Base-by-base conservation (phyloP, 345 rosid genomes). In the Adansonia digitata region DNA sequence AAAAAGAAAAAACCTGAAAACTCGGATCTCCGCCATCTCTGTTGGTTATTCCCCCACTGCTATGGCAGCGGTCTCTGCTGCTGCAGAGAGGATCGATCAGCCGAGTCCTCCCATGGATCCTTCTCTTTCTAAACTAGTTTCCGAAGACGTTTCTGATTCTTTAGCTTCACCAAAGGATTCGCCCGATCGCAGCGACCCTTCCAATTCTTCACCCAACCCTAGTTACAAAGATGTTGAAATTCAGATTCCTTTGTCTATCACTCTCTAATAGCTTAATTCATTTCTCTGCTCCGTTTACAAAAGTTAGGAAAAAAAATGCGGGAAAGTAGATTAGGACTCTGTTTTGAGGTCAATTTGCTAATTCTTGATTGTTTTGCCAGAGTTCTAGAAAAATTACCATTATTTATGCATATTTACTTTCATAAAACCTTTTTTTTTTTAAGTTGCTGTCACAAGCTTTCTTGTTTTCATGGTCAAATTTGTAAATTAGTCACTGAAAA, bases 161-260 rank as follows among this genome's bases (percentile, higher is more conserved):
- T 67, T 79, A 9, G 60, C 85, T 12, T 76, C 87, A 18, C 78
- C 84, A 5, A 68, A 82, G 18, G 45, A 75, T 60, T 74, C 91
- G 10, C 89, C 88, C 71, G 94, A 86, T 87, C 86, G 78, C 85
- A 69, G 61, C 69, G 89, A 87, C 29, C 82, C 79, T 56, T 82
- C 83, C 72, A 78, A 57, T 81, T 79, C 87, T 57, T 81, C 91
- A n/a, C 84, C 86, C 1, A 82, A 42, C 75, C 85, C 88, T 61
- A 83, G 60, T 22, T 29, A 18, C 76, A 75, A 77, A 72, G 92
- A 85, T 67, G 73, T 52, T 56, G 97, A 90, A 35, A 57, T 69
- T 82, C 93, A 86, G 94, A 94, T 90, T 53, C 45, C 18, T 14
- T 71, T n/a, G 26, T 65, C 35, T 8, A 7, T 46, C 26, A 17